A percentile compares a stretch with the other conserved stretches of the same genome.
Conservation (phyloP, 768 basidiomycete species). For the Gloeostereum incarnatum region DNA sequence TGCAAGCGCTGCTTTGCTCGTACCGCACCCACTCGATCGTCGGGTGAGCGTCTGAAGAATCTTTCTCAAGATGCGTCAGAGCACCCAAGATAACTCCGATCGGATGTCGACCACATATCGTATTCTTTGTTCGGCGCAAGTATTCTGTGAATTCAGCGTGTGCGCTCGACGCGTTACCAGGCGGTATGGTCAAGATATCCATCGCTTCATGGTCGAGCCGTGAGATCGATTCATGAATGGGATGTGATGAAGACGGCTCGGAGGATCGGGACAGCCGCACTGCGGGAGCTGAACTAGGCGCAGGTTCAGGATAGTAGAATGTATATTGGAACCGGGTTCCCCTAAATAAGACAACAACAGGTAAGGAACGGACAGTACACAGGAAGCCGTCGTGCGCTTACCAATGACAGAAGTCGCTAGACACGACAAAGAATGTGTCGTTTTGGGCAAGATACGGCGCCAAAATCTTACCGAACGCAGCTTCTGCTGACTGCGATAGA, state of each 20-base stretch:
- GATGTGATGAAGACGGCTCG: constrained; percentile 34
- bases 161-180: constrained; percentile 39
- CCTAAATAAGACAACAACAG: constrained; percentile 30
- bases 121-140: constrained; percentile 74
- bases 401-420: constrained; percentile 99
- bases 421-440: constrained; percentile 83
- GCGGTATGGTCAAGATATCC: constrained; percentile 52
- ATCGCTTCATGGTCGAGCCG: constrained; percentile 85
- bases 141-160: constrained; percentile 62
- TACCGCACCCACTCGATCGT: constrained; percentile 81
- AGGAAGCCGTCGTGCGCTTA: constrained; percentile 20
- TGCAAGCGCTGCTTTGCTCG: constrained; percentile 82
- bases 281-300: constrained; percentile 34
- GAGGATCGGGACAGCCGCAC: constrained; percentile 39
- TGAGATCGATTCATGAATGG: constrained; percentile 78
- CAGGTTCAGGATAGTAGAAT: constrained; percentile 67
- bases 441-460: constrained; percentile 73
- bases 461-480: constrained; percentile 56
- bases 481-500: constrained; percentile 51
- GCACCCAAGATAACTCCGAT: constrained; percentile 89
- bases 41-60: constrained; percentile 17
- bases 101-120: constrained; percentile 94
- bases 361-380: neutral
- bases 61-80: constrained; percentile 45
- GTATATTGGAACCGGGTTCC: constrained; percentile 83